These are phyloP conservation scores for Amphichorda felina DNA, from an alignment of 2,329 filamentous ascomycete species.

Conservation along the genomic window DNA sequence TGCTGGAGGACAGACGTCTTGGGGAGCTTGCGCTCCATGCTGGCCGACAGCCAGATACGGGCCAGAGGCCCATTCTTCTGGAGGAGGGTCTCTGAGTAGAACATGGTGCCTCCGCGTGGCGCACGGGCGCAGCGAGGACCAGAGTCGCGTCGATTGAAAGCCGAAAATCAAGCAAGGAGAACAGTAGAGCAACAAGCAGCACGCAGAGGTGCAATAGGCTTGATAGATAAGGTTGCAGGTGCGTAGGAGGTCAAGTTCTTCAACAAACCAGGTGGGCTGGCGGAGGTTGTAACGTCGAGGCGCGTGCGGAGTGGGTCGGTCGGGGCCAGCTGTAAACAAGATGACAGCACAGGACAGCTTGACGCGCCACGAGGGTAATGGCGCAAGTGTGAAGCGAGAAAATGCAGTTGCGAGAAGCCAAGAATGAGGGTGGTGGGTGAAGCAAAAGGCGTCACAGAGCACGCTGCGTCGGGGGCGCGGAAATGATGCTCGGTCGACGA, in stretches of 20 bases:
- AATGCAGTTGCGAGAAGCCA: background rate
- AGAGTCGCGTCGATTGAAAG: background rate
- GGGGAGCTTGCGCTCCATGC: slow-evolving; percentile 94
- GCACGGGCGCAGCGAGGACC: background rate
- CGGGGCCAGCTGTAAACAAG: background rate
- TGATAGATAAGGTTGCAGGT: background rate
- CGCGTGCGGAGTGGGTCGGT: slow-evolving; percentile 1
- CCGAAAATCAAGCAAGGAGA: background rate
- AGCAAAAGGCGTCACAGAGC: background rate
- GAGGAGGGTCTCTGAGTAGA: slow-evolving; percentile 91
- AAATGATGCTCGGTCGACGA: slow-evolving; percentile 6
- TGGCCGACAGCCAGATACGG: slow-evolving; percentile 95
- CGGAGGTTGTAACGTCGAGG: background rate
- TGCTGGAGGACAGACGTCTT: slow-evolving; percentile 94
- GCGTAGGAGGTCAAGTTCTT: background rate
- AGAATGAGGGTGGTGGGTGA: background rate
- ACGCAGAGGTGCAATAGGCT: background rate
- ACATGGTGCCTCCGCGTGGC: slow-evolving; percentile 50
- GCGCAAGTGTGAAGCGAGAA: background rate
- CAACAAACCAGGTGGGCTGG: background rate
- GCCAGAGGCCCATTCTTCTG: slow-evolving; percentile 95
- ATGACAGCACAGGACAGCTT: background rate
- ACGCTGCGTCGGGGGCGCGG: slow-evolving; percentile 1
- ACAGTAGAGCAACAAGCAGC: background rate
- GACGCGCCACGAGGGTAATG: background rate